Evolutionary conservation across 179 eudicot species (phyloP).

Genomic region (Dionaea muscipula): DNA sequence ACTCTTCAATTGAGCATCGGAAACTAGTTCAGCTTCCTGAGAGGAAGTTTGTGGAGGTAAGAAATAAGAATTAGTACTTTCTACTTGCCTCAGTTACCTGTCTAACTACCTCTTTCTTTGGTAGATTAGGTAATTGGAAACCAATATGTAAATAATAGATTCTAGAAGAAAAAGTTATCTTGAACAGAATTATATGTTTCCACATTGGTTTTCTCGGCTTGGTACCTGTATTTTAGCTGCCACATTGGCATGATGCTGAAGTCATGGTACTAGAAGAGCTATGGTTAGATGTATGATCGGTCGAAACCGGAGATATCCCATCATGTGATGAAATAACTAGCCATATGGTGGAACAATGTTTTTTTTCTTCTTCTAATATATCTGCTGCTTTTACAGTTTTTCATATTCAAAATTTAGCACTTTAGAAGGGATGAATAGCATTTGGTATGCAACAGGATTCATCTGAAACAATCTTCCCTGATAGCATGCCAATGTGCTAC

Average conservation of each 20-base stretch:
- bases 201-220: not conserved
- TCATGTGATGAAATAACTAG: not conserved
- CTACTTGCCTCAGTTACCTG: not conserved
- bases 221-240: not conserved
- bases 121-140: not conserved
- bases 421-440: too few relatives aligned
- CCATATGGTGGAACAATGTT: too few relatives aligned
- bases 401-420: too few relatives aligned
- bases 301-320: not conserved
- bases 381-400: too few relatives aligned
- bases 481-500: too few relatives aligned
- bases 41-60: slow-evolving; percentile 56
- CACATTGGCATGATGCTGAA: too few relatives aligned
- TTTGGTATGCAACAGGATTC: too few relatives aligned
- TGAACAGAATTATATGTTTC: not conserved
- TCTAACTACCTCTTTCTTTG: not conserved
- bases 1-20: slow-evolving; percentile 13
- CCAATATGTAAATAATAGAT: not conserved
- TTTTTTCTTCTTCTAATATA: too few relatives aligned
- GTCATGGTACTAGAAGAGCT: too few relatives aligned
- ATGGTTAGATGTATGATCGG: not conserved
- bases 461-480: too few relatives aligned
- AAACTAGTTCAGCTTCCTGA: slow-evolving; percentile 22
- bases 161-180: not conserved
- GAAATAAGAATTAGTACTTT: not conserved